Base-by-base conservation (phyloP, 1,139 yeast species). In the Lodderomyces parapsilosis region DNA sequence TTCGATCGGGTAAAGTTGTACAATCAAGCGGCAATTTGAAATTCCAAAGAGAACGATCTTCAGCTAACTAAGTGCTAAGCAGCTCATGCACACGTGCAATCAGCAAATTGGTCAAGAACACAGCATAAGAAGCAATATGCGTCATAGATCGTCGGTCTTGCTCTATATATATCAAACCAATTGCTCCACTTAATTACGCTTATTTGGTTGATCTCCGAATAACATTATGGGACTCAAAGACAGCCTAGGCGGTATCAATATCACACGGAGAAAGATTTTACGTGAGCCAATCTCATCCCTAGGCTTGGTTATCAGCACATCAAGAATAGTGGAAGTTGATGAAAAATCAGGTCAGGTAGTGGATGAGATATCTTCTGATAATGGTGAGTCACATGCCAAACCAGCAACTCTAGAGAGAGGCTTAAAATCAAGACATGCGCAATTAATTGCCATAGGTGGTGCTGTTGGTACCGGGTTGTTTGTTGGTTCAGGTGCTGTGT, bases 401-500 rank as follows among this genome's bases (percentile, higher is more conserved):
- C 46, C 53, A 17, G 51, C 44, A 3, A 49, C 54, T 19, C 62
- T 67, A 46, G 62, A 65, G 33, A 58, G 72, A 55, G 74, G 73
- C 3, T 55, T 69, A 41, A 66, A 66, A 52, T 55, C 68, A 20
- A 60, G 74, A 52, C 73, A 67, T 45, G 67, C 66, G 20, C 69
- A 62, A 46, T 60, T 68, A 46, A 59, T 68, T 41, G 72, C 71
- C 13, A 54, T 68, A 36, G 72, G 72, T 41, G 74, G 73, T 38
- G 65, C 69, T 46, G 66, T 68, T 40, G 74, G 74, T 43, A 68
- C 74, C 2, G 76, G 74, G 39, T 56, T 70, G 36, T 69, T 70
- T 49, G 63, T 78, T 41, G 80, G 81, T 39, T 63, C 78, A 5
- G 81, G 82, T 41, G 58, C 71, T 11, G 69, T 74, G 2, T 59